These are phyloP conservation scores for Hypoxylon sp. DNA, from an alignment of 2,329 filamentous ascomycete genomes.

Conservation along the genomic window DNA sequence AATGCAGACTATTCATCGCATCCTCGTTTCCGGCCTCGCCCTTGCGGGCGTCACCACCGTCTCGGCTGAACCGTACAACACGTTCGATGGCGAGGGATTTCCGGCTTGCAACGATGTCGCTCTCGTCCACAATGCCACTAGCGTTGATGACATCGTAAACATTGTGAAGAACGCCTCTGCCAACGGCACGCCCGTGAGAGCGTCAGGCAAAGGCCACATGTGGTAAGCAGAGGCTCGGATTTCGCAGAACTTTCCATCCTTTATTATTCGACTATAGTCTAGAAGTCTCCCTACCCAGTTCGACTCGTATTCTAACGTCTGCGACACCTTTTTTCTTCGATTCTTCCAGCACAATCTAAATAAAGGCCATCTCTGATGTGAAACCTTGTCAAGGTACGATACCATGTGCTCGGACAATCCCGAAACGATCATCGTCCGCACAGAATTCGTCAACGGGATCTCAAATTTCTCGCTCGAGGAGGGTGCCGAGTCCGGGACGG, in stretches of 20 bases:
- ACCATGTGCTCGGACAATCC: conserved; percentile 65
- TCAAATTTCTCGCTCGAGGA: conserved; percentile 58
- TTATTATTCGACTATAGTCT: not conserved
- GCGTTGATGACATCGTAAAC: conserved; percentile 59
- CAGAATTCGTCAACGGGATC: conserved; percentile 60
- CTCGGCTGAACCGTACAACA: conserved; percentile 58
- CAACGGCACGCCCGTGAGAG: conserved; percentile 59
- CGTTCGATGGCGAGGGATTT: conserved; percentile 64
- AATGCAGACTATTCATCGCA: conserved; percentile 41
- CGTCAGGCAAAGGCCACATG: conserved; percentile 64
- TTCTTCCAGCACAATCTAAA: not conserved
- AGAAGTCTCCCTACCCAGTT: not conserved
- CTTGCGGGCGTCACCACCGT: conserved; percentile 30
- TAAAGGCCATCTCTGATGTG: conserved; percentile 15
- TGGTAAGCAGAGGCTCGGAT: conserved; percentile 44
- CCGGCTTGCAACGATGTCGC: conserved; percentile 63
- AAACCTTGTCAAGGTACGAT: conserved; percentile 58
- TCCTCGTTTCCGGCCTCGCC: conserved; percentile 30
- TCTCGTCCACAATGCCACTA: conserved; percentile 59
- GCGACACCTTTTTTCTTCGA: not conserved
- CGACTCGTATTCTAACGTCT: not conserved
- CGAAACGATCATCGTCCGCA: conserved; percentile 62
- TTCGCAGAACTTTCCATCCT: not conserved
- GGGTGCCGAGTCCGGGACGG: conserved; percentile 57
- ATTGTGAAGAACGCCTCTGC: conserved; percentile 59